Base-by-base conservation (phyloP, 1,284 basidiomycete genomes). In the Pyrrhoderma noxium region DNA sequence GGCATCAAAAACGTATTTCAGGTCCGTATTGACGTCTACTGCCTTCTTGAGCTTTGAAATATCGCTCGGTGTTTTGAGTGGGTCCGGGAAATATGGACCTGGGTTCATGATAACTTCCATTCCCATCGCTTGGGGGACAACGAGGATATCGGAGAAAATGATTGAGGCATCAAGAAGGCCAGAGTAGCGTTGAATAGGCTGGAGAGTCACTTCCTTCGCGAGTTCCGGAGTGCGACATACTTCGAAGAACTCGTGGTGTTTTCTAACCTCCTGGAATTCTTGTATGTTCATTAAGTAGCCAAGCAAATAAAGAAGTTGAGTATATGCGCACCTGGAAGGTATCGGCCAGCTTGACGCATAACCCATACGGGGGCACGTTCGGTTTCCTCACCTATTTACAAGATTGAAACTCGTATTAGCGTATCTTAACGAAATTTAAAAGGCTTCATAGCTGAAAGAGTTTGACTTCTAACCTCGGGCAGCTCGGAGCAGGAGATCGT, bases 281-380 rank as follows among this genome's bases (percentile, higher is more conserved):
- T 69, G 60, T 50, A 57, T 55, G 45, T 54, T 55, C 22, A 56
- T 54, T 57, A 56, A 36, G 8, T 57, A 56, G n/a, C n/a, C n/a
- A n/a, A 18, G 40, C 22, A 13, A 11, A 31, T 31, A 31, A 5
- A 31, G 5, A 31, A 5, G 38, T 5, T 40, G 38, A 38, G 21
- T 21, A 35, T 25, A 49, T 23, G 39, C 41, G 47, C 19, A 92
- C 92, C 93, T 67, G 93, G 93, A 47, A 97, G 80, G 69, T 96
- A 96, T 49, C 94, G 79, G 42, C 95, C 94, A 18, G 96, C 96
- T 67, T 99, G 95, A 31, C 96, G 81, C 95, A 99, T 99, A 56
- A 98, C 89, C 95, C 95, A 99, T 56, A 96, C 93, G 11, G 95
- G 95, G 2, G 95, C 92, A 53, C 91, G 82, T 62, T 91, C 88